Conservation (phyloP, 257 asterid genomes). For the Rhazya stricta region DNA sequence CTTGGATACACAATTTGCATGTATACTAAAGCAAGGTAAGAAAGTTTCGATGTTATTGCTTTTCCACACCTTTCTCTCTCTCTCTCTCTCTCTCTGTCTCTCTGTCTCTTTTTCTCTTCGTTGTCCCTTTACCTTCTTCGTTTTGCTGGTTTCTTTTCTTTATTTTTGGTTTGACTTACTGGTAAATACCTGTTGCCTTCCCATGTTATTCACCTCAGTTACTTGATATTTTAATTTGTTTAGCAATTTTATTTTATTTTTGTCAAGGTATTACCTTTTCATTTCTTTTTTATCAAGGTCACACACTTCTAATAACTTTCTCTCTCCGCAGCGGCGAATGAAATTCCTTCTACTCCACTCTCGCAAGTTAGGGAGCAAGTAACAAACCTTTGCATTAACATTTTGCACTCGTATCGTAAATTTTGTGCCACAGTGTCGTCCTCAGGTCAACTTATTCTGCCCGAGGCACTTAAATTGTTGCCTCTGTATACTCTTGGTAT, state of each 20-base stretch:
- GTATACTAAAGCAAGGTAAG: conserved; percentile 83
- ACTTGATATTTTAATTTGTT: background rate
- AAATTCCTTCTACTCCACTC: conserved; percentile 72
- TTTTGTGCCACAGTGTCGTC: conserved; percentile 95
- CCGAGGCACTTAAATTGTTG: conserved; percentile 94
- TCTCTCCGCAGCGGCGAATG: conserved; percentile 67
- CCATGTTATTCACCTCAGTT: background rate
- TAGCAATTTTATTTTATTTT: background rate
- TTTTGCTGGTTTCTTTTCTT: background rate
- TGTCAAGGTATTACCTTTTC: background rate
- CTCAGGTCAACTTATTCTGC: conserved; percentile 92
- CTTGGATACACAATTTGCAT: conserved; percentile 88
- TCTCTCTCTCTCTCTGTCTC: too few relatives aligned
- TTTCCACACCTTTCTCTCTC: too few relatives aligned
- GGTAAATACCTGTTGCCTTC: background rate
- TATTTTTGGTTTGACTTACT: background rate
- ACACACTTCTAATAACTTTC: conserved; percentile 18
- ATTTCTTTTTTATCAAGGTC: conserved; percentile 9
- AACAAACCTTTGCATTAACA: conserved; percentile 78
- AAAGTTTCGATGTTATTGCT: conserved; percentile 1
- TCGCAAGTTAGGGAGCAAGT: conserved; percentile 86
- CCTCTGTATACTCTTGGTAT: conserved; percentile 93
- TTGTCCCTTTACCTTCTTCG: background rate
- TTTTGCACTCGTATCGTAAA: conserved; percentile 85
- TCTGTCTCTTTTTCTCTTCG: too few relatives aligned